phyloP scores from a whole-genome alignment of 1,284 basidiomycete species.

The Psilocybe mexicana region DNA sequence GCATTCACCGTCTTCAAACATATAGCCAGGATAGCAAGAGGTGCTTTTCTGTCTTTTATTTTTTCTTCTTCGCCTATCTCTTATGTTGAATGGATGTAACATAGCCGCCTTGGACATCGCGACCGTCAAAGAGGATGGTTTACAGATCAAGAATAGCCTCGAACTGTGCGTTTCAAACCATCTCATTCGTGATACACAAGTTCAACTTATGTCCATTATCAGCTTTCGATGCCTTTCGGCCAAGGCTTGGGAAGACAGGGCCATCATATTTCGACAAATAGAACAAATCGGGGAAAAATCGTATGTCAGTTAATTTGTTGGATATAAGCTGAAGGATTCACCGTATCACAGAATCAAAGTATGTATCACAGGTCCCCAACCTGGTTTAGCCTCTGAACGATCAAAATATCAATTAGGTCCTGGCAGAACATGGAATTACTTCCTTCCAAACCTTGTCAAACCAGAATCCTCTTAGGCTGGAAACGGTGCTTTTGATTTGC shows the following conservation, averaged over 20 bases:
- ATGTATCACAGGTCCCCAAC: neutral
- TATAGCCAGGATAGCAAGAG: conserved; percentile 63
- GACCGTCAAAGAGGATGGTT: conserved; percentile 58
- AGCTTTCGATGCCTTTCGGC: conserved; percentile 74
- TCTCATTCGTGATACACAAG: neutral
- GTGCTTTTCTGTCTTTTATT: conserved; percentile 33
- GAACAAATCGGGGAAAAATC: conserved; percentile 86
- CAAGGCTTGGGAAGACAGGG: conserved; percentile 84
- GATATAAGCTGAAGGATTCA: neutral
- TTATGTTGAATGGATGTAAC: neutral
- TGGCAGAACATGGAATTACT: conserved; percentile 70
- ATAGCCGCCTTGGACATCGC: conserved; percentile 73
- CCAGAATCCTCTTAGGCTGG: conserved; percentile 60
- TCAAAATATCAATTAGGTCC: conserved; percentile 45
- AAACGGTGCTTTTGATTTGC: conserved; percentile 45
- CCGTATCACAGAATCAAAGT: conserved; percentile 54
- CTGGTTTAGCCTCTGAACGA: neutral
- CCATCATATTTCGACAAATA: conserved; percentile 76
- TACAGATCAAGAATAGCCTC: conserved; percentile 66
- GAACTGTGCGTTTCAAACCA: conserved; percentile 55
- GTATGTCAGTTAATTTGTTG: conserved; percentile 42
- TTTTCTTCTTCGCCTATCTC: neutral
- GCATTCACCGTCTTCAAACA: conserved; percentile 68
- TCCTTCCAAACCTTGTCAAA: conserved; percentile 58
- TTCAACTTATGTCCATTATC: neutral